Percentiles rank a stretch among this genome's conserved stretches.
Evolutionary conservation across 768 basidiomycete species (phyloP).

Genomic region (Lactarius pseudohatsudake): DNA sequence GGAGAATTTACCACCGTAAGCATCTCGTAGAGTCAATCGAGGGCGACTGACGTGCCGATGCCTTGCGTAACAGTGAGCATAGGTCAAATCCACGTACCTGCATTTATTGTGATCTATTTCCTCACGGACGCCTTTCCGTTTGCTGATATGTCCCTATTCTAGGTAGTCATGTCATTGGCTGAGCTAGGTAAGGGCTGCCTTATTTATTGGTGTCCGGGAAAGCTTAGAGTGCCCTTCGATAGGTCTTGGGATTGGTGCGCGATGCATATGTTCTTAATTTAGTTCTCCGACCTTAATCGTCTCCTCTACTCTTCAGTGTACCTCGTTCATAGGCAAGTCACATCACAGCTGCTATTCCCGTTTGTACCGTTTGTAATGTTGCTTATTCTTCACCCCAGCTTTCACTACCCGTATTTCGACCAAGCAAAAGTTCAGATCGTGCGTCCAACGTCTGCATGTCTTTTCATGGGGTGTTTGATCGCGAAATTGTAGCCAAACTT

Average conservation of each 20-base stretch:
- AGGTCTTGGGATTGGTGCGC: slow-evolving; percentile 8
- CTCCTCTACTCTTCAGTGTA: not conserved
- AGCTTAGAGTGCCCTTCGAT: not conserved
- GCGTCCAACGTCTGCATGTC: not conserved
- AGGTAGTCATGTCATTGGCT: not conserved
- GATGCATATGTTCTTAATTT: no score
- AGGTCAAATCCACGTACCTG: not conserved
- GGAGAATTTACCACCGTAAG: slow-evolving; percentile 13
- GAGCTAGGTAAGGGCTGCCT: slow-evolving; percentile 6
- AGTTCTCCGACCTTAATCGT: not conserved
- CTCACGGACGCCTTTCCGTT: no score
- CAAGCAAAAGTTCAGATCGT: not conserved
- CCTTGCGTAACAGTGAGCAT: slow-evolving; percentile 9
- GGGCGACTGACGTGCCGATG: not conserved
- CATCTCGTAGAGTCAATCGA: not conserved
- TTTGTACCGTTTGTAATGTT: not conserved
- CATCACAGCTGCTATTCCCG: not conserved
- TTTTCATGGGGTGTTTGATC: not conserved
- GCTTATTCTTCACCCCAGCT: slow-evolving; percentile 3
- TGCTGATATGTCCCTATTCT: not conserved
- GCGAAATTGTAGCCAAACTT: not conserved
- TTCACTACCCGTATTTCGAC: not conserved
- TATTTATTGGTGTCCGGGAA: not conserved
- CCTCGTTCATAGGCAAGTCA: not conserved
- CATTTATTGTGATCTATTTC: slow-evolving; percentile 4